phyloP scores from a whole-genome alignment of 208 protist genomes.

The Trichomonas gallinae region DNA sequence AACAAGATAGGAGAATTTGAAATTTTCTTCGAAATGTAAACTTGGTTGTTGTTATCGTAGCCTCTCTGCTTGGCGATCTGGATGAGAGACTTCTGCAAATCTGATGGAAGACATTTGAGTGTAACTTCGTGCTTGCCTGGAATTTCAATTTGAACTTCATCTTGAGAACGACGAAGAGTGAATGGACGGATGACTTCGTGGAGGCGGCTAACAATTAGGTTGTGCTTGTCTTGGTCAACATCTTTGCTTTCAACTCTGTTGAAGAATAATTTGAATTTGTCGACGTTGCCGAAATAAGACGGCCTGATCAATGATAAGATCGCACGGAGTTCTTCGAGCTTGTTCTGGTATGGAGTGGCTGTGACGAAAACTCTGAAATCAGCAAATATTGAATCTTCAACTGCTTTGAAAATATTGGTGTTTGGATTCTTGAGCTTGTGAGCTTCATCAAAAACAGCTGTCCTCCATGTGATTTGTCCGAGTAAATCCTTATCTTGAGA shows the following conservation, averaged over 20 bases:
- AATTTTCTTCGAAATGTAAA: neutral
- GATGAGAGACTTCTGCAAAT: neutral
- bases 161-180: slow-evolving; percentile 73
- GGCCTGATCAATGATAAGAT: neutral
- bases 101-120: neutral
- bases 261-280: neutral
- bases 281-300: neutral
- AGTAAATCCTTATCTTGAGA: neutral
- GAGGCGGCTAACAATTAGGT: neutral
- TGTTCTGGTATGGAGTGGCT: neutral
- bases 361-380: neutral
- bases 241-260: neutral
- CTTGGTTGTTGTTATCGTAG: neutral
- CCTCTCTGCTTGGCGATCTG: neutral
- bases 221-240: neutral
- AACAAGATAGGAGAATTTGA: slow-evolving; percentile 12
- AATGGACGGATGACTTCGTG: slow-evolving; percentile 45
- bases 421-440: neutral
- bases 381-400: neutral
- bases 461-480: neutral
- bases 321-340: neutral
- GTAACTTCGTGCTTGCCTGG: neutral
- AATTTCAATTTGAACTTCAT: slow-evolving; percentile 50
- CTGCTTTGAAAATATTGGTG: neutral
- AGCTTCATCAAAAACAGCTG: neutral